phyloP scores from a whole-genome alignment of 805 yeast species.

The Jamesozyma lodderae region DNA sequence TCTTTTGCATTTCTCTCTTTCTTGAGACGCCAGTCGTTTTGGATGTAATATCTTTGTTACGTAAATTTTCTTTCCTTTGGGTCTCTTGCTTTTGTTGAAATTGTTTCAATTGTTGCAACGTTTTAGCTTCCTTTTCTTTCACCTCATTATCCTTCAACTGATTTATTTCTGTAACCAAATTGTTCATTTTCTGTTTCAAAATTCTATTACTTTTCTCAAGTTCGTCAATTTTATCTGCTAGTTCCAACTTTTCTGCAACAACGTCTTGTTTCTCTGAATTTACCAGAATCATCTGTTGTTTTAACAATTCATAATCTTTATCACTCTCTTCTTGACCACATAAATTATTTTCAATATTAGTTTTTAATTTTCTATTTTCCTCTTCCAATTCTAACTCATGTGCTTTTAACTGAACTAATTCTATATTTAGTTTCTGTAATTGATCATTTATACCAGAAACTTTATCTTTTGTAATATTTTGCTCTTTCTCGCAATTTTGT shows the following conservation, averaged over 20 bases:
- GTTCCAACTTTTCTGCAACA: slow-evolving; percentile 18
- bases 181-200: slow-evolving; percentile 10
- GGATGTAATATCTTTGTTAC: too few species aligned
- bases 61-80: too few species aligned
- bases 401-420: slow-evolving; percentile 25
- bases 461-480: slow-evolving; percentile 9
- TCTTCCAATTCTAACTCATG: slow-evolving; percentile 23
- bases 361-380: slow-evolving; percentile 20
- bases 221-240: slow-evolving; percentile 21
- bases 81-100: too few species aligned
- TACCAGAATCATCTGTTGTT: slow-evolving; percentile 13
- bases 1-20: too few species aligned
- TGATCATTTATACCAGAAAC: slow-evolving; percentile 22
- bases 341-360: slow-evolving; percentile 12
- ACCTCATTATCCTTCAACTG: background rate
- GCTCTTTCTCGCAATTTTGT: slow-evolving; percentile 14
- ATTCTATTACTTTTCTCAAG: slow-evolving; percentile 11
- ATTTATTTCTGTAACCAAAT: slow-evolving; percentile 1
- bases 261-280: slow-evolving; percentile 17
- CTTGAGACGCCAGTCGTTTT: too few species aligned
- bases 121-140: too few species aligned
- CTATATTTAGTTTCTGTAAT: slow-evolving; percentile 24
- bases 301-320: slow-evolving; percentile 13
- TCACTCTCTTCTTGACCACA: slow-evolving; percentile 13
- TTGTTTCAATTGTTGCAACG: too few species aligned